These are phyloP conservation scores for Neurospora sublineolata DNA, from an alignment of 495 filamentous ascomycete genomes.

Conservation along the genomic window DNA sequence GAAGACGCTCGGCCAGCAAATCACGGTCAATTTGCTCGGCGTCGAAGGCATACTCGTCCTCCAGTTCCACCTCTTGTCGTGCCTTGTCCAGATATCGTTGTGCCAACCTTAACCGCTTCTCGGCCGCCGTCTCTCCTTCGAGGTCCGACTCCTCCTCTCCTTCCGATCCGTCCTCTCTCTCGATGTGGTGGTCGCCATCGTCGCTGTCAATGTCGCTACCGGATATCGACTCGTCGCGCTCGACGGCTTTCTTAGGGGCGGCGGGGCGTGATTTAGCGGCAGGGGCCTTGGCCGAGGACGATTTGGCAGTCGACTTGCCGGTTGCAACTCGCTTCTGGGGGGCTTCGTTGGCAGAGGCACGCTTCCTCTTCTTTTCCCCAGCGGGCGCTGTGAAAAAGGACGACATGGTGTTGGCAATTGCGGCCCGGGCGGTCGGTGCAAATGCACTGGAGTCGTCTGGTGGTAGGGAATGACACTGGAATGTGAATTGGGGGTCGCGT, in stretches of 20 bases:
- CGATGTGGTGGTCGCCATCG: constrained; percentile 19
- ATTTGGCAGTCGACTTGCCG: constrained; percentile 22
- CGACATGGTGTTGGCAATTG: constrained; percentile 44
- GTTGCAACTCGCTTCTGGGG: constrained; percentile 37
- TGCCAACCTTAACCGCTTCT: constrained; percentile 76
- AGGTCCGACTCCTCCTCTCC: constrained; percentile 42
- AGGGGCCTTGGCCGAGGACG: constrained; percentile 32
- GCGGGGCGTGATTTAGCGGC: constrained; percentile 24
- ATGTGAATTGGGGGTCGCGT: background rate
- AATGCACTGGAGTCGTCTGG: background rate
- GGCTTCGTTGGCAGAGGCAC: constrained; percentile 26
- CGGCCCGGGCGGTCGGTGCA: constrained; percentile 2
- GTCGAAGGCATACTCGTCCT: constrained; percentile 66
- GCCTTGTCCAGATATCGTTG: constrained; percentile 90
- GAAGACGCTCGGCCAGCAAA: constrained; percentile 75
- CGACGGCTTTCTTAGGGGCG: constrained; percentile 46
- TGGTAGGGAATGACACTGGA: background rate
- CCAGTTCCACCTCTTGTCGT: constrained; percentile 53
- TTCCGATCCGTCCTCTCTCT: constrained; percentile 32
- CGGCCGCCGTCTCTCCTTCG: constrained; percentile 70
- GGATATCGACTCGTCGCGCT: constrained; percentile 68
- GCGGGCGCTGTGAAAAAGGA: constrained; percentile 77
- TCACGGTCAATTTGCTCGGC: constrained; percentile 87
- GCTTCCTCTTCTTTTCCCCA: constrained; percentile 72
- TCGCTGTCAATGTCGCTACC: constrained; percentile 62